These are phyloP conservation scores for Acanthamoeba triangularis DNA, from an alignment of 208 protist genomes.

Conservation along the genomic window DNA sequence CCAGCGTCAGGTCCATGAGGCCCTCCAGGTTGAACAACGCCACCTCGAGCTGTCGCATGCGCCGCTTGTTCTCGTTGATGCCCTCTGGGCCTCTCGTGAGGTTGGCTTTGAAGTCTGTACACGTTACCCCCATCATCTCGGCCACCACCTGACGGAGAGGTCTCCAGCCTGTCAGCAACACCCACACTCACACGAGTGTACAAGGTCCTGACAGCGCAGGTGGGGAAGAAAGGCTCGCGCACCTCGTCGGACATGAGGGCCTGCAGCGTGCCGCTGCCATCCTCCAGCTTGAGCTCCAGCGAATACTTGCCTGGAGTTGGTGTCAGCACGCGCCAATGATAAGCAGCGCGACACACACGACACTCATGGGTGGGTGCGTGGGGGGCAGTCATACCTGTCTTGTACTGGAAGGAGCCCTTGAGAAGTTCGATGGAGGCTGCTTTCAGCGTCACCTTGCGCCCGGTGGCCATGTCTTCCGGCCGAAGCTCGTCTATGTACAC, in stretches of 20 bases:
- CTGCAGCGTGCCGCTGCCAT: conserved; percentile 53
- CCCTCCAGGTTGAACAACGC: conserved; percentile 55
- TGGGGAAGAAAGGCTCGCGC: background rate
- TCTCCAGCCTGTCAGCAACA: background rate
- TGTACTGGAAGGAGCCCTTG: conserved; percentile 71
- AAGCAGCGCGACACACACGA: background rate
- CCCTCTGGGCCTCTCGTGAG: background rate
- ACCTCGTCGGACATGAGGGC: conserved; percentile 64
- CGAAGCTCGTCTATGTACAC: conserved; percentile 11
- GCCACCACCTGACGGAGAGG: conserved; percentile 16
- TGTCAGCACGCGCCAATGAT: background rate
- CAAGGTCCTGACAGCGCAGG: too few species aligned
- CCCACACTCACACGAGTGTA: background rate
- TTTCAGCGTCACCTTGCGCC: conserved; percentile 29
- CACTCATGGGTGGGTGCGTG: background rate
- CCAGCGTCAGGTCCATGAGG: conserved; percentile 55
- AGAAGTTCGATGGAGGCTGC: conserved; percentile 52
- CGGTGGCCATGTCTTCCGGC: background rate
- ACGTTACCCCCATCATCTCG: background rate
- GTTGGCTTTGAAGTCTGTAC: conserved; percentile 38
- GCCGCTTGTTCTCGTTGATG: conserved; percentile 9
- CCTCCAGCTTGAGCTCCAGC: conserved; percentile 60
- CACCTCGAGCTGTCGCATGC: conserved; percentile 63
- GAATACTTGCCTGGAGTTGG: conserved; percentile 11
- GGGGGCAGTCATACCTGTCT: background rate